Percentiles rank a stretch among this genome's conserved stretches.
These are phyloP conservation scores for Sporothrix pallida DNA, from an alignment of 2,329 filamentous ascomycete genomes.

Conservation along the genomic window DNA sequence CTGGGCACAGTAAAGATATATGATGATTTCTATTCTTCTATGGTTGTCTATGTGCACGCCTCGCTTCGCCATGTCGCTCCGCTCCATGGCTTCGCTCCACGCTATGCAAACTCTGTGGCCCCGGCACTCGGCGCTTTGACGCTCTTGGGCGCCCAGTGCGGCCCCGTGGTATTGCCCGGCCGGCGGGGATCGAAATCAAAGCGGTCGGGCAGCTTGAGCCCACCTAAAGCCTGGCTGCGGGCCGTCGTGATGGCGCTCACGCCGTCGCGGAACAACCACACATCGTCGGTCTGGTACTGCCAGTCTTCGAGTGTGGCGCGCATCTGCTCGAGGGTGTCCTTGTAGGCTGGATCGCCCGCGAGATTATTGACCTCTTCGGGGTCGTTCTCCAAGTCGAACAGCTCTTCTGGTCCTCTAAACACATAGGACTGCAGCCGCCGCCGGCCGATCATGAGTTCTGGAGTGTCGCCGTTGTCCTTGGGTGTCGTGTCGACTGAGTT, in stretches of 20 bases:
- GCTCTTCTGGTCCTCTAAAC: constrained; percentile 52
- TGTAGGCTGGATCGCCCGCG: constrained; percentile 42
- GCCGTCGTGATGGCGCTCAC: constrained; percentile 36
- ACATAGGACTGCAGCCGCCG: constrained; percentile 52
- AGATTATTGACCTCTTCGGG: constrained; percentile 42
- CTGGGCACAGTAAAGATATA: not conserved
- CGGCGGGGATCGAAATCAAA: constrained; percentile 36
- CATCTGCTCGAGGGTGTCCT: constrained; percentile 44
- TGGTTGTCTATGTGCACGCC: not conserved
- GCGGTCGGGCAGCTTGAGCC: constrained; percentile 29
- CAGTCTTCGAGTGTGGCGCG: constrained; percentile 42
- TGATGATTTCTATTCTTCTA: not conserved
- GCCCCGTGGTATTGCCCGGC: constrained; percentile 34
- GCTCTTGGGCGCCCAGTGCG: constrained; percentile 28
- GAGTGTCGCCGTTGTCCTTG: constrained; percentile 22
- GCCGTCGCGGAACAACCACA: constrained; percentile 43
- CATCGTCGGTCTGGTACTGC: constrained; percentile 42
- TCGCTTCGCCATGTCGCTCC: not conserved
- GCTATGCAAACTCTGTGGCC: constrained; percentile 20
- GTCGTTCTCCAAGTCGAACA: constrained; percentile 54
- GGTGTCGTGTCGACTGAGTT: constrained; percentile 41
- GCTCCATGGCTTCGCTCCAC: not conserved
- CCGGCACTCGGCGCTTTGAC: not conserved
- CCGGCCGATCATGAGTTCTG: constrained; percentile 47
- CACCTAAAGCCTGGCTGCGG: constrained; percentile 26